phyloP scores from a whole-genome alignment of 2,329 filamentous ascomycete genomes.

The Ophiostoma fasciatum region DNA sequence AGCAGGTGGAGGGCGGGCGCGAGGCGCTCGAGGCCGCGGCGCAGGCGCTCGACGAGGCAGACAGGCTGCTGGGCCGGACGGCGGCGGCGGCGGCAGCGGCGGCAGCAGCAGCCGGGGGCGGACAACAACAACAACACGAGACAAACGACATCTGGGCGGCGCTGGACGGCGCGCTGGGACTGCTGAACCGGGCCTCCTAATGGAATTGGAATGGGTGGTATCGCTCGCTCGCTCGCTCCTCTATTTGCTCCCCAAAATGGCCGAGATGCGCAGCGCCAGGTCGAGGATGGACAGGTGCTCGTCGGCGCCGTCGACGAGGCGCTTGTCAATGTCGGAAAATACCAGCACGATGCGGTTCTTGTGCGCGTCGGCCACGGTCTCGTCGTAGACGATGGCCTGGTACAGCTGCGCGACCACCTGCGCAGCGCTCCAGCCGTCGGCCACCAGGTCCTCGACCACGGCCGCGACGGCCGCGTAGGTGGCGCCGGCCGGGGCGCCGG shows the following conservation, averaged over 20 bases:
- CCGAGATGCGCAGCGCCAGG: constrained; percentile 65
- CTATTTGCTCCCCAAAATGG: no score
- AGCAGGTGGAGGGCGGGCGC: constrained; percentile 44
- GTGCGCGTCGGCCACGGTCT: constrained; percentile 65
- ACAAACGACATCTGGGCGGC: constrained; percentile 32
- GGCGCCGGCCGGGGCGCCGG: constrained; percentile 29
- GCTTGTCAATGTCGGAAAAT: constrained; percentile 91
- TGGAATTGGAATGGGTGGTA: no score
- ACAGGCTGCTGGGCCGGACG: constrained; percentile 26
- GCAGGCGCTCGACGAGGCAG: constrained; percentile 32
- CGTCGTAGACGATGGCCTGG: constrained; percentile 67
- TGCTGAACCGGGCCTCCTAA: constrained; percentile 30
- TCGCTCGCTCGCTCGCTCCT: no score
- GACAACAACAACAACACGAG: constrained; percentile 12
- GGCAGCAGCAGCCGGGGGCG: constrained; percentile 11
- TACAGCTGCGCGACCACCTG: constrained; percentile 76
- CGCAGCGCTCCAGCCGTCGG: constrained; percentile 90
- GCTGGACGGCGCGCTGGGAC: constrained; percentile 38
- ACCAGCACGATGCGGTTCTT: constrained; percentile 82
- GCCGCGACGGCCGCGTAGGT: constrained; percentile 62
- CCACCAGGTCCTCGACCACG: constrained; percentile 79
- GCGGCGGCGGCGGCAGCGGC: constrained; percentile 13
- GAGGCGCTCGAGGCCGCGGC: constrained; percentile 38
- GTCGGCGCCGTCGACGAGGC: constrained; percentile 84
- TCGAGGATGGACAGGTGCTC: constrained; percentile 89